These are phyloP conservation scores for Sistotremastrum suecicum DNA, from an alignment of 768 basidiomycete genomes.

Conservation along the genomic window DNA sequence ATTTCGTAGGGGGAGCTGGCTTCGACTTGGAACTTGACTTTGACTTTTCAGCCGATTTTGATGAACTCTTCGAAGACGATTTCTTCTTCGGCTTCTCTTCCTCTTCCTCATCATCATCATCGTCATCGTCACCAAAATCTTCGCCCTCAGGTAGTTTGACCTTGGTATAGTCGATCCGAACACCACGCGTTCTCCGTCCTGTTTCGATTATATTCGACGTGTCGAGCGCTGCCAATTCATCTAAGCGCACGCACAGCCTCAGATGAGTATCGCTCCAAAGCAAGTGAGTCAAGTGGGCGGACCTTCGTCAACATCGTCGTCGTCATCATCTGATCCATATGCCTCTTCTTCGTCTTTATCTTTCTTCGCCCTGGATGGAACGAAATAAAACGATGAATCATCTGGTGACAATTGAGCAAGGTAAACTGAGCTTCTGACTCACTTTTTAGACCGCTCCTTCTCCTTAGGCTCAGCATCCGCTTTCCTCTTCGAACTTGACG, in stretches of 20 bases:
- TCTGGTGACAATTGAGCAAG: neutral
- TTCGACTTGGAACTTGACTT: conserved; percentile 1
- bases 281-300: neutral
- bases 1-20: conserved; percentile 1
- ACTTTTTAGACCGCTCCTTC: conserved; percentile 14
- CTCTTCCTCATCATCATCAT: conserved; percentile 35
- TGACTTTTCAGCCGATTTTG: conserved; percentile 14
- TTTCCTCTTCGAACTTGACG: too few relatives aligned
- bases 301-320: conserved; percentile 16
- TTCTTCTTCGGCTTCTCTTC: conserved; percentile 31
- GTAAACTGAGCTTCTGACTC: conserved; percentile 6
- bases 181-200: conserved; percentile 16
- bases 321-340: conserved; percentile 7
- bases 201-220: conserved; percentile 7
- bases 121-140: conserved; percentile 12
- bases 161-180: conserved; percentile 16
- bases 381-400: neutral
- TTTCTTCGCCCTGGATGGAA: conserved; percentile 12
- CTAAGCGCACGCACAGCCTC: conserved; percentile 2
- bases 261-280: neutral
- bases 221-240: conserved; percentile 14
- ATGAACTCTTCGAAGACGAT: conserved; percentile 9
- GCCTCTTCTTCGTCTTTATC: conserved; percentile 16
- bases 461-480: too few relatives aligned
- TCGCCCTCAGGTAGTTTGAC: conserved; percentile 11